Conservation (phyloP, 768 basidiomycete genomes). For the Stropharia rugosoannulata region DNA sequence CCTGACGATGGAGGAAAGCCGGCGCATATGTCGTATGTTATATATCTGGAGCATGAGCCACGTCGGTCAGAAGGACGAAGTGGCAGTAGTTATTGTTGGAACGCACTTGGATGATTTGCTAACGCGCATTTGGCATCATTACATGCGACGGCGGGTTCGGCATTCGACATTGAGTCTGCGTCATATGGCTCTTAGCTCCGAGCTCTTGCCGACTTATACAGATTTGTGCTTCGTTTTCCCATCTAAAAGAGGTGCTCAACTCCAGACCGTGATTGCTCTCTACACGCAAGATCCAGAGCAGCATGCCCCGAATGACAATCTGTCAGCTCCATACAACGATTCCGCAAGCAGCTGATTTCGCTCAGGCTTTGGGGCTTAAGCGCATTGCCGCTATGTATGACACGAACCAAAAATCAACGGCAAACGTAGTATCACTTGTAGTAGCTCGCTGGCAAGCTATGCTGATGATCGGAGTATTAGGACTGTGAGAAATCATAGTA, state of each 20-base stretch:
- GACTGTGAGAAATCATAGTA: too few relatives aligned
- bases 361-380: too few relatives aligned
- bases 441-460: too few relatives aligned
- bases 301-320: too few relatives aligned
- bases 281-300: not conserved
- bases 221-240: not conserved
- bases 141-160: slow-evolving; percentile 2
- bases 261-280: slow-evolving; percentile 7
- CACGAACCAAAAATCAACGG: too few relatives aligned
- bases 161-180: too few relatives aligned
- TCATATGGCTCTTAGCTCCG: not conserved
- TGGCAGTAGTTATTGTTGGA: not conserved
- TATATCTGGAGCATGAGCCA: slow-evolving; percentile 7
- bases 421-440: too few relatives aligned
- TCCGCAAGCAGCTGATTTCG: too few relatives aligned
- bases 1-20: not conserved
- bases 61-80: not conserved
- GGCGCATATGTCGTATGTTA: not conserved
- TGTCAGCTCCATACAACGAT: too few relatives aligned
- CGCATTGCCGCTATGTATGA: too few relatives aligned
- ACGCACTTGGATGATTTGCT: not conserved
- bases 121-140: not conserved
- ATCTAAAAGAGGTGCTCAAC: slow-evolving; percentile 3
- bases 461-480: too few relatives aligned
- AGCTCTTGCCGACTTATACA: not conserved